A percentile compares a stretch with the other conserved stretches of the same genome.
Conservation (phyloP, 2,329 filamentous ascomycete species). For the Aspergillus aculeatinus region DNA sequence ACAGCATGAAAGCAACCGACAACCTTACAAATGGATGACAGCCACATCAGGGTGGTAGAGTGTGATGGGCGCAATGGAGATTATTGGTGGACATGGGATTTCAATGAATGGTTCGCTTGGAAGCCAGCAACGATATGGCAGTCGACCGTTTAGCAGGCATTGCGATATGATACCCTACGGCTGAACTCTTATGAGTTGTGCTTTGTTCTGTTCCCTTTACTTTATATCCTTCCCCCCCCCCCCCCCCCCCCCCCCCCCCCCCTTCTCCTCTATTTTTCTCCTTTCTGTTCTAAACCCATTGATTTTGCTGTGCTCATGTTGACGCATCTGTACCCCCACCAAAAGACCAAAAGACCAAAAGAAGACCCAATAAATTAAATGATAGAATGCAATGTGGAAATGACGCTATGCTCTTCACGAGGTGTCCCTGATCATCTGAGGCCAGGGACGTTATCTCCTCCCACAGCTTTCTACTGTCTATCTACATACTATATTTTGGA, state of each 20-base stretch:
- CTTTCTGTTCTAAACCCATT: background rate
- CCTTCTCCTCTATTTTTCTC: background rate
- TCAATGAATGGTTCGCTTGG: background rate
- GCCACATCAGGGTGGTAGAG: background rate
- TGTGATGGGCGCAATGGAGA: background rate
- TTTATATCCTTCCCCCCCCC: too few species aligned
- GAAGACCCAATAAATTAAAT: background rate
- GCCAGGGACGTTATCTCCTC: too few species aligned
- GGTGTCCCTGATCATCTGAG: too few species aligned
- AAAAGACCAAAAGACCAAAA: background rate
- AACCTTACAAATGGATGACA: background rate
- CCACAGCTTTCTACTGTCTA: too few species aligned
- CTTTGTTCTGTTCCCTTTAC: constrained; percentile 6
- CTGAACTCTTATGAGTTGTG: constrained; percentile 34
- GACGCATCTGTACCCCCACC: background rate
- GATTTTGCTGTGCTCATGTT: background rate
- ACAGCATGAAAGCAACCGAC: background rate
- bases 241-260: too few species aligned
- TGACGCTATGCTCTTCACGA: background rate
- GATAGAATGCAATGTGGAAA: background rate
- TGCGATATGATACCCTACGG: constrained; percentile 46
- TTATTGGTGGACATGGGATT: background rate
- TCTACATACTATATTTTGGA: too few species aligned
- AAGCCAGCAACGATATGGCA: constrained; percentile 26
- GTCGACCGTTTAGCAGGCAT: constrained; percentile 43